phyloP scores from a whole-genome alignment of 1,284 basidiomycete genomes.

The Cryptococcus sp. region DNA sequence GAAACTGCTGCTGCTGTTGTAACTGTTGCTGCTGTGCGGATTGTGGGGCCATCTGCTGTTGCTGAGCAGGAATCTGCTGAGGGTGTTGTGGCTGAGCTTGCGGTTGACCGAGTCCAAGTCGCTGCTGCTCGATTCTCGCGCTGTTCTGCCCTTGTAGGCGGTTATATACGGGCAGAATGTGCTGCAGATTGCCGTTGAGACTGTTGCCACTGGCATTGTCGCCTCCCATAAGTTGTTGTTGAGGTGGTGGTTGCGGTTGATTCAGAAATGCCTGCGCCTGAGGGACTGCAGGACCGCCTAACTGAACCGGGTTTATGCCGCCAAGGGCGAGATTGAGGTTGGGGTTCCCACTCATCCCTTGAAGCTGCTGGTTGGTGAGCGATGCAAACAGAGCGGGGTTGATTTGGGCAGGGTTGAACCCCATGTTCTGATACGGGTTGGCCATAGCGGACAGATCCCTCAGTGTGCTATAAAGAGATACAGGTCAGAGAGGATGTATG shows the following conservation, averaged over 20 bases:
- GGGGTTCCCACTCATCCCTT: slow-evolving; percentile 1
- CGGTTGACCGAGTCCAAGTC: slow-evolving; percentile 4
- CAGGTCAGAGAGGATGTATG: too few species aligned
- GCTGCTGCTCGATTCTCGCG: slow-evolving; percentile 15
- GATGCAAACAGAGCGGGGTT: slow-evolving; percentile 21
- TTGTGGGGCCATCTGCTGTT: slow-evolving; percentile 10
- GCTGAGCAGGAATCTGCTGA: slow-evolving; percentile 11
- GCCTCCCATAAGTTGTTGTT: slow-evolving; percentile 2
- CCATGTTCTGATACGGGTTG: slow-evolving; percentile 7
- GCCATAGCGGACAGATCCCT: slow-evolving; percentile 3
- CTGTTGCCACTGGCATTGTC: slow-evolving; percentile 8
- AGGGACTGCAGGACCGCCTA: too few species aligned
- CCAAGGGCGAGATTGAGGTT: background rate
- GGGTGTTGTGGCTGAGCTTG: slow-evolving; percentile 3
- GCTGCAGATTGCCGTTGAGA: slow-evolving; percentile 14
- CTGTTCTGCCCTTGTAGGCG: slow-evolving; percentile 19
- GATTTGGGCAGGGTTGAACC: slow-evolving; percentile 20
- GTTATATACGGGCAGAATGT: slow-evolving; percentile 21
- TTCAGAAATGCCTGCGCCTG: background rate
- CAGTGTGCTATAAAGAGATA: too few species aligned
- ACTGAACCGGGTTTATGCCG: too few species aligned
- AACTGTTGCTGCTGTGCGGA: slow-evolving; percentile 1
- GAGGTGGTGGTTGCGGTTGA: slow-evolving; percentile 3
- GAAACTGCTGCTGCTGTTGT: slow-evolving; percentile 9
- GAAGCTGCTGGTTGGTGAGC: slow-evolving; percentile 12